A percentile compares a stretch with the other conserved stretches of the same genome.
These are phyloP conservation scores for Jaminaea rosea DNA, from an alignment of 1,284 basidiomycete species.

Conservation along the genomic window DNA sequence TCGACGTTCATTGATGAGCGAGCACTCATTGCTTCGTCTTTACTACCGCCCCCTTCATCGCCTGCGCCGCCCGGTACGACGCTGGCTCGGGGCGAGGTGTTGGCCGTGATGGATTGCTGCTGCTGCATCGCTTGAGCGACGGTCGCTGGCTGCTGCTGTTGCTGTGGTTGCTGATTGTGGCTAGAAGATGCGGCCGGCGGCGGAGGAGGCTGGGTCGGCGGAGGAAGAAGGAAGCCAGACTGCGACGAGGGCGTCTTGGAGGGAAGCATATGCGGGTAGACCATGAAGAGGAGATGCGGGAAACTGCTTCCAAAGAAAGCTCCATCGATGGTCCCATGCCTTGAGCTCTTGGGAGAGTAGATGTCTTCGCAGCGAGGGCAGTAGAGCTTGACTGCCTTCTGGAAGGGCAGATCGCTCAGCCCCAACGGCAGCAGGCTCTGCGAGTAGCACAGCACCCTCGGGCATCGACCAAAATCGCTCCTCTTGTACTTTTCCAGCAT, in stretches of 20 bases:
- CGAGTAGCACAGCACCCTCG: slow-evolving; percentile 43
- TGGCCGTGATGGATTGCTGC: no score
- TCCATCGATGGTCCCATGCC: slow-evolving; percentile 47
- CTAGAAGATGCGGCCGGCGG: no score
- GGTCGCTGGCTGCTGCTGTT: slow-evolving; percentile 17
- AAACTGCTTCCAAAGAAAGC: slow-evolving; percentile 46
- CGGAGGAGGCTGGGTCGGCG: neutral
- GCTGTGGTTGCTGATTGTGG: slow-evolving; percentile 1
- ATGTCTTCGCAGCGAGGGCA: slow-evolving; percentile 46
- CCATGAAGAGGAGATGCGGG: slow-evolving; percentile 52
- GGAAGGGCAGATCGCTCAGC: slow-evolving; percentile 40
- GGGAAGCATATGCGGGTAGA: slow-evolving; percentile 63
- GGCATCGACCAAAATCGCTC: slow-evolving; percentile 44
- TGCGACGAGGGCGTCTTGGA: slow-evolving; percentile 31
- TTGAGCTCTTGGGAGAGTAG: slow-evolving; percentile 42
- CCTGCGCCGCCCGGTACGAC: no score
- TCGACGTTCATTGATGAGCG: no score
- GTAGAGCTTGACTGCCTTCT: slow-evolving; percentile 45
- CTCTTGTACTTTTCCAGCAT: slow-evolving; percentile 47
- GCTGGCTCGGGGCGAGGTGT: no score
- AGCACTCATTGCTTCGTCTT: no score
- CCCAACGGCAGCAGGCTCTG: slow-evolving; percentile 43
- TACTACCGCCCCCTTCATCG: no score
- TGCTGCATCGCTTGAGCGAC: neutral
- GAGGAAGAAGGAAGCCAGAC: slow-evolving; percentile 25